A percentile compares a stretch with the other conserved stretches of the same genome.
These are phyloP conservation scores for Rubia occidens DNA, from an alignment of 305 asterid species.

Conservation along the genomic window DNA sequence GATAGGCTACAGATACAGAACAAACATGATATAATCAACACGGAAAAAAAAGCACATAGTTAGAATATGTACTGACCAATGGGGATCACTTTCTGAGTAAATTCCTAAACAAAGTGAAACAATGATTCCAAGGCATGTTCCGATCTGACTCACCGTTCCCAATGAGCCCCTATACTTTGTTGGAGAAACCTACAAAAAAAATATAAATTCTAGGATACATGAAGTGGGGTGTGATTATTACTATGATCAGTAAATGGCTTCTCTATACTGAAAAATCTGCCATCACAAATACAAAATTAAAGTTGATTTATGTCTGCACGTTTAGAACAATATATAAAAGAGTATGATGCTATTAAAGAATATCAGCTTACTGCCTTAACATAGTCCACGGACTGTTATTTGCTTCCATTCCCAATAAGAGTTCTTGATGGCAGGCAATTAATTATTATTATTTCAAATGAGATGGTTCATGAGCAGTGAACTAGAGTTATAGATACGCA, in stretches of 20 bases:
- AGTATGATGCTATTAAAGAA: not conserved
- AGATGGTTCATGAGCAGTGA: not conserved
- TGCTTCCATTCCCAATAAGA: not conserved
- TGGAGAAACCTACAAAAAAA: constrained; percentile 61
- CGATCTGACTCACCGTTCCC: constrained; percentile 75
- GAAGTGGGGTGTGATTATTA: not conserved
- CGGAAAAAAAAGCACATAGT: not conserved
- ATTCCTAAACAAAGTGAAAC: constrained; percentile 55
- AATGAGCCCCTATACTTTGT: constrained; percentile 67
- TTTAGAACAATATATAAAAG: not conserved
- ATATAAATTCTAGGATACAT: not conserved
- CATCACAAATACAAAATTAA: not conserved
- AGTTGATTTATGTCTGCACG: not conserved
- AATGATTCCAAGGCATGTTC: constrained; percentile 76
- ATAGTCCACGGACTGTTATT: not conserved
- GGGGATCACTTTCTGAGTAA: constrained; percentile 67
- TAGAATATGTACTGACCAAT: constrained; percentile 45
- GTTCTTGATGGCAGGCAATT: not conserved
- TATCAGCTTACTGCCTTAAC: not conserved
- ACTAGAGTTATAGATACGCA: not conserved
- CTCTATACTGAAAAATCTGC: not conserved
- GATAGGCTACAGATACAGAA: not conserved
- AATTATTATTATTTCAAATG: not conserved
- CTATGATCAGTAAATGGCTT: not conserved
- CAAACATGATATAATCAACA: not conserved